A percentile compares a stretch with the other conserved stretches of the same genome.
Conservation (phyloP, 2,329 filamentous ascomycete species). For the Colletotrichum tofieldiae region DNA sequence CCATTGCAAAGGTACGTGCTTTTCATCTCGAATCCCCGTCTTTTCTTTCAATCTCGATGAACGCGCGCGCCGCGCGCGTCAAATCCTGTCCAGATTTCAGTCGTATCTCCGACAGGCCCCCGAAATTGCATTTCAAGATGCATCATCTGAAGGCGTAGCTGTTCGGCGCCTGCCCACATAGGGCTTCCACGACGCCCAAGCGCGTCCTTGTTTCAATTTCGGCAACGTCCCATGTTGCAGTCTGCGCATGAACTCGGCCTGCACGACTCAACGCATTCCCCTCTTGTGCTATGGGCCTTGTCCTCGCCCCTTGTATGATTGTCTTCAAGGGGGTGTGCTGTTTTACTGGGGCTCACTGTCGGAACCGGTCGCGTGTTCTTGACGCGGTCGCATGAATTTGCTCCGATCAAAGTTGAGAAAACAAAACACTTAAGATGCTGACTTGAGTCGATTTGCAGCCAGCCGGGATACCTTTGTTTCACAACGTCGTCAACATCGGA, state of each 20-base stretch:
- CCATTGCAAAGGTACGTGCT: constrained; percentile 26
- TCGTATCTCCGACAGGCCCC: constrained; percentile 36
- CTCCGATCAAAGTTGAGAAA: constrained; percentile 43
- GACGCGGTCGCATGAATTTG: constrained; percentile 42
- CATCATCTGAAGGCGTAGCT: constrained; percentile 41
- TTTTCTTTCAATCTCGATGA: constrained; percentile 3
- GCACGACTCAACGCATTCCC: constrained; percentile 40
- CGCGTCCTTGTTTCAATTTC: constrained; percentile 43
- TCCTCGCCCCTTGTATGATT: constrained; percentile 37
- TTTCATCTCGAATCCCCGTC: constrained; percentile 30
- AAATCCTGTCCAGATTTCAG: constrained; percentile 4
- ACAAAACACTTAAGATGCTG: constrained; percentile 44
- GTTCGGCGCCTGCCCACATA: constrained; percentile 38
- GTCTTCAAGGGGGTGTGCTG: constrained; percentile 21
- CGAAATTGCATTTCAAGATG: constrained; percentile 42
- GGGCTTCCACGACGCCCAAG: constrained; percentile 38
- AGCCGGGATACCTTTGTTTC: constrained; percentile 43
- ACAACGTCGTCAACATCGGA: constrained; percentile 39
- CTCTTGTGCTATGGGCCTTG: neutral
- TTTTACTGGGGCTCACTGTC: constrained; percentile 34
- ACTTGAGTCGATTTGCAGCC: constrained; percentile 41
- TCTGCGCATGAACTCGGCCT: constrained; percentile 41
- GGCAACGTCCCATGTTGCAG: constrained; percentile 44
- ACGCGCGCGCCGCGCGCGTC: constrained; percentile 4
- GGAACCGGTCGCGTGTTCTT: constrained; percentile 41